Evolutionary conservation across 2,329 filamentous ascomycete genomes (phyloP), one percentile per base, ranked within the genome.

Genomic region (Pseudopithomyces maydicus): DNA sequence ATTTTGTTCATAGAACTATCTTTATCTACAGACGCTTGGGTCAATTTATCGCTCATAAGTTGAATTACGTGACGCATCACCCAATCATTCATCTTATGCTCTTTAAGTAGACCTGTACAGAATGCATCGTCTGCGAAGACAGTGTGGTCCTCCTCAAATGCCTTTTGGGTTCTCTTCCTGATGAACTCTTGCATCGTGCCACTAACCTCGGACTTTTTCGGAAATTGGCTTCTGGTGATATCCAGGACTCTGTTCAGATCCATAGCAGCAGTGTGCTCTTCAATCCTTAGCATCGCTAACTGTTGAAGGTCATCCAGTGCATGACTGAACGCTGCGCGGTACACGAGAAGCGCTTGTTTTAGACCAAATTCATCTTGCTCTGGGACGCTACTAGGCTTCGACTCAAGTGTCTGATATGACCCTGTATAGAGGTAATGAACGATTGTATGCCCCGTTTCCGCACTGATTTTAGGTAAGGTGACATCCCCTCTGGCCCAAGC

Each of bases 361-460:
- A 52, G 32, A 15, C 38, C 49, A 12, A 35, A 38, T 17, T 52
- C 11, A 11, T 38, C 17, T 26, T 52, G 49, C 39, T 35, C 38
- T 44, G 49, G 38, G 38, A 52, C 43, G 43, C 17, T 26, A 43
- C 36, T 19, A 6, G 19, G 19, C n/a, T 42, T 15, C 29, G 49
- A 52, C 26, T 44, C 19, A 52, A 44, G 49, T 39, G 39, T 43
- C 23, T 52, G 49, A 35, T 52, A 52, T 2, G 8, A 12, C 23
- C 49, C 49, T 36, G 49, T 52, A 29, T 52, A 52, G 26, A 52
- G 49, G 39, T 52, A 52, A 52, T 52, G 49, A 23, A 52, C 49
- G n/a, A 52, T 38, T 43, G 35, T 43, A 35, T 52, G 49, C 23
- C 49, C 49, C 11, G 38, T 44, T 22, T 52, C 49, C 14, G 15